A percentile compares a stretch with the other conserved stretches of the same genome.
Conservation (phyloP, 305 asterid genomes). For the Fraxinus latifolia region DNA sequence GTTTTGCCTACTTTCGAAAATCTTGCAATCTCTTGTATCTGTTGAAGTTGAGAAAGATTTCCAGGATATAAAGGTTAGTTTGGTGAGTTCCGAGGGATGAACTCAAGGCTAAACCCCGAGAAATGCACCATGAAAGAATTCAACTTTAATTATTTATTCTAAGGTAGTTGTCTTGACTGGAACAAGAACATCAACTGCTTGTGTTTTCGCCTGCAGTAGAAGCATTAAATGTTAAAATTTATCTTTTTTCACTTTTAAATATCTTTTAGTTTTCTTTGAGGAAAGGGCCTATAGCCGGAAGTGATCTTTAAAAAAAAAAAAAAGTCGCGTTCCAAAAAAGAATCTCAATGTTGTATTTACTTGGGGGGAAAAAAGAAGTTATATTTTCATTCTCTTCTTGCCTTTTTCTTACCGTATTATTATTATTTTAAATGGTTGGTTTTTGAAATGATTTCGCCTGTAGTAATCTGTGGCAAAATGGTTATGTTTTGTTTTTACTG, state of each 20-base stretch:
- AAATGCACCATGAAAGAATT: neutral
- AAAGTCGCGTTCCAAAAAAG: neutral
- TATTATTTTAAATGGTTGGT: no score
- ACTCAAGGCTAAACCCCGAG: neutral
- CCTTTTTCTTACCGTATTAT: neutral
- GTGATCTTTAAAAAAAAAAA: neutral
- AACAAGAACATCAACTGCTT: neutral
- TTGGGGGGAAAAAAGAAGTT: neutral
- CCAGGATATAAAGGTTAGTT: neutral
- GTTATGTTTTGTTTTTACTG: neutral
- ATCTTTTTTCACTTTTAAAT: neutral
- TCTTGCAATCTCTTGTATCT: neutral
- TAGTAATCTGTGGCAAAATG: neutral
- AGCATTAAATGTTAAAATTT: neutral
- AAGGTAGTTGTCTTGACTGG: neutral
- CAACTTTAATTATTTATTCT: no score
- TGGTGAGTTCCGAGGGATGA: neutral
- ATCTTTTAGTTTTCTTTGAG: neutral
- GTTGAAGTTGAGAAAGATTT: neutral
- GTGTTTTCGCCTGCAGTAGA: neutral
- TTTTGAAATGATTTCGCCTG: neutral
- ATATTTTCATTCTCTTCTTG: neutral
- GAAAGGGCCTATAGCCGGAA: neutral
- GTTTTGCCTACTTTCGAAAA: neutral
- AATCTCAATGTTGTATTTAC: neutral